phyloP scores from a whole-genome alignment of 768 basidiomycete genomes.

The Hygrocybe coccinea region DNA sequence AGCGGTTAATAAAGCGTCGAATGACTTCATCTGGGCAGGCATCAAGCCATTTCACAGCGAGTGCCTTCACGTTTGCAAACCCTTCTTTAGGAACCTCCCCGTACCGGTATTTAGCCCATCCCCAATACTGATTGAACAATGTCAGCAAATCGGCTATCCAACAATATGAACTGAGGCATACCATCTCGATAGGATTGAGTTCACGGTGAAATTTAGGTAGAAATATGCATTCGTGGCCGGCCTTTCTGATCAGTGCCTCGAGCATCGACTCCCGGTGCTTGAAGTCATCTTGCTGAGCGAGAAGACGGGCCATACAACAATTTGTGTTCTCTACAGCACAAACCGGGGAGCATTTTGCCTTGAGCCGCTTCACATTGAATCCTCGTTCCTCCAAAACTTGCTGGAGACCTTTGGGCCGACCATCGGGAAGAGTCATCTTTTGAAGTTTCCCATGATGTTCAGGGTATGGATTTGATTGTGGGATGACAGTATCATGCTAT shows the following conservation, averaged over 20 bases:
- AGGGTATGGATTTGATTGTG: slow-evolving; percentile 28
- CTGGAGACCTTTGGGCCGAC: slow-evolving; percentile 10
- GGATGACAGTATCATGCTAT: slow-evolving; percentile 37
- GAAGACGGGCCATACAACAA: slow-evolving; percentile 30
- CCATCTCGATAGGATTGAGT: slow-evolving; percentile 39
- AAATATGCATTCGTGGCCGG: slow-evolving; percentile 30
- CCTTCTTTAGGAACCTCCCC: slow-evolving; percentile 26
- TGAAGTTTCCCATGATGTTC: slow-evolving; percentile 26
- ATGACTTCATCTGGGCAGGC: slow-evolving; percentile 36
- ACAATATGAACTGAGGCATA: slow-evolving; percentile 11
- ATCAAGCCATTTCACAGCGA: slow-evolving; percentile 24
- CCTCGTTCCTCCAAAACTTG: slow-evolving; percentile 35
- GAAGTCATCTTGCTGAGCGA: slow-evolving; percentile 33
- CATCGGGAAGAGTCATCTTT: slow-evolving; percentile 31
- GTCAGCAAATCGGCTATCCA: not conserved
- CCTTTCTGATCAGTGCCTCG: slow-evolving; percentile 19
- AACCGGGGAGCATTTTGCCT: slow-evolving; percentile 22
- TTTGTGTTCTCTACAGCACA: slow-evolving; percentile 19
- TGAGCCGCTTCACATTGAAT: slow-evolving; percentile 29
- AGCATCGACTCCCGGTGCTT: slow-evolving; percentile 25
- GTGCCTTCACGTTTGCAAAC: slow-evolving; percentile 31
- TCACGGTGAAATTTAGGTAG: slow-evolving; percentile 36
- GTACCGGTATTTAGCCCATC: slow-evolving; percentile 35
- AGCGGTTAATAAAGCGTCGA: slow-evolving; percentile 31
- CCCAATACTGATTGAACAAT: slow-evolving; percentile 18